Base-by-base conservation (phyloP, 495 filamentous ascomycete species). In the Hypoxylon intermedium region DNA sequence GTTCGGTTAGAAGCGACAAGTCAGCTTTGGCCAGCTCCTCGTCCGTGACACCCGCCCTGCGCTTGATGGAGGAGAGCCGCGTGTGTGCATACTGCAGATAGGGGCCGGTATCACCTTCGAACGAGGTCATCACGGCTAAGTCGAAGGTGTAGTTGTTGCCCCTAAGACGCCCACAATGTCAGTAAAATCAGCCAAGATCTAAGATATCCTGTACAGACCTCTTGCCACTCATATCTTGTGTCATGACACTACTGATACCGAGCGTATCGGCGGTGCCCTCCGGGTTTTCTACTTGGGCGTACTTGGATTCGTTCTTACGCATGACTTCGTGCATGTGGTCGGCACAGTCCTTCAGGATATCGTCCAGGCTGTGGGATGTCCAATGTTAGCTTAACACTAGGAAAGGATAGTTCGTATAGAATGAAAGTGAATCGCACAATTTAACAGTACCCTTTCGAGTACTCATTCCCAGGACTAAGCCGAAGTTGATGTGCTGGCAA, bases 31-130 rank as follows among this genome's bases (percentile, higher is more conserved):
- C 74, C n/a, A 87, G 56, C 13, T 87, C 80, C 51, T 82, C 80
- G 20, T 76, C 67, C 3, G 75, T 72, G 33, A 87, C 76, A 15
- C 63, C 74, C 3, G 81, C 82, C 53, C 75, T 76, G 31, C 83
- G 83, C 55, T 74, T 78, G 63, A 88, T 87, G 18, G 83, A 85
- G 60, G 80, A 83, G 34, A 89, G 77, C 30, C 85, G 83, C 9
- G 85, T 82, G 64, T 88, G 85, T 12, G 86, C 85, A 47, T 89
- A 88, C 73, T 88, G 86, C 16, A 89, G 77, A 60, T 89, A 87
- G 42, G 85, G 86, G 11, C 86, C 86, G 1, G 86, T 88, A 53
- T 88, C 86, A 41, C 86, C 85, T 67, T 89, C 86, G 57, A 88
- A 88, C 19, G 85, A 85, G 1, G 84, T 87, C 85, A 88, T 88